These are phyloP conservation scores for Malassezia arunalokei DNA, from an alignment of 1,284 basidiomycete species.

Conservation along the genomic window DNA sequence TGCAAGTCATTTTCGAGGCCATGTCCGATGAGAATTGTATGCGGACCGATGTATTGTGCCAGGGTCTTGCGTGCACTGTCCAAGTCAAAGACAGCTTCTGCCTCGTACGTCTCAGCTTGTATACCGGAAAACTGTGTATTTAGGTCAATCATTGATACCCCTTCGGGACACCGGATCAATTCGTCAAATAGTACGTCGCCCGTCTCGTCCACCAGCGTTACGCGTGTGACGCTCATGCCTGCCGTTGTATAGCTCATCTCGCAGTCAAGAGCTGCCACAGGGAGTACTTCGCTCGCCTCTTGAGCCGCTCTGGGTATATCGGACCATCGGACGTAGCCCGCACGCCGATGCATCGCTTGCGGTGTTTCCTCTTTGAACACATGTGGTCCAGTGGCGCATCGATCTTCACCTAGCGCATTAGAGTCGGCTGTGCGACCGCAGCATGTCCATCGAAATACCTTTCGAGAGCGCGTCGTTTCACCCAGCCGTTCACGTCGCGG, in stretches of 20 bases:
- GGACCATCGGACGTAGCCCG: constrained; percentile 25
- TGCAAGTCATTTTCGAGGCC: constrained; percentile 41
- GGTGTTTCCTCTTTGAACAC: constrained; percentile 37
- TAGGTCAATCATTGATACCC: constrained; percentile 28
- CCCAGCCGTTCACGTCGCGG: constrained; percentile 20
- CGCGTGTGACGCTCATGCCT: constrained; percentile 32
- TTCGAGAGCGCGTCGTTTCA: constrained; percentile 1
- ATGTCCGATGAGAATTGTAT: constrained; percentile 39
- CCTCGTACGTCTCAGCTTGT: constrained; percentile 23
- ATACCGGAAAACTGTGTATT: constrained; percentile 42
- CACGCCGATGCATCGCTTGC: constrained; percentile 27
- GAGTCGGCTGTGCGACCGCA: constrained; percentile 28
- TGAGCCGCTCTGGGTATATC: constrained; percentile 10
- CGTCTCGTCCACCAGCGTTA: constrained; percentile 36
- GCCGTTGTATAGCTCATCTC: constrained; percentile 41
- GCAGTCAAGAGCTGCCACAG: constrained; percentile 39
- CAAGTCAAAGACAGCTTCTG: constrained; percentile 22
- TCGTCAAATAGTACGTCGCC: constrained; percentile 33
- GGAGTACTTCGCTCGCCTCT: constrained; percentile 13
- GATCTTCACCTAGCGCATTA: constrained; percentile 22
- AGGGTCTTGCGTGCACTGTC: constrained; percentile 22
- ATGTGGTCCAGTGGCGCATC: constrained; percentile 35
- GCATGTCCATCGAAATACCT: constrained; percentile 32
- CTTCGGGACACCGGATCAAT: constrained; percentile 23
- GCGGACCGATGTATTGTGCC: constrained; percentile 24